Conservation (phyloP, 371 early-diverging fungal species). For the Mycotypha africana region DNA sequence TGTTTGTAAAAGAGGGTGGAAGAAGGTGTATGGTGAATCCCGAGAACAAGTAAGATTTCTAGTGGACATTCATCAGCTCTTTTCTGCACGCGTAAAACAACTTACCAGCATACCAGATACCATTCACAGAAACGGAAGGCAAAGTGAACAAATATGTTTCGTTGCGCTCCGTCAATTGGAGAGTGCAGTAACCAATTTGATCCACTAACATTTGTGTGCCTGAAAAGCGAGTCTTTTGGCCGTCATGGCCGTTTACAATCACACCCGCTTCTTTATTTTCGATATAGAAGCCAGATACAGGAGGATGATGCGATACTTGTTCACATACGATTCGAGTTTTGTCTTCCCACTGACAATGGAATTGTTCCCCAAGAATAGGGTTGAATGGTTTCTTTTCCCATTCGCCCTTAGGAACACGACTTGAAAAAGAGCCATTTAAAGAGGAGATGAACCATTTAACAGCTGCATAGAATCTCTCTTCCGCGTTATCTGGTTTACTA, state of each 20-base stretch:
- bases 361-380: slow-evolving; percentile 84
- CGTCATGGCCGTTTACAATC: slow-evolving; percentile 68
- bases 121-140: slow-evolving; percentile 73
- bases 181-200: slow-evolving; percentile 68
- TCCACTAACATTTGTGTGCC: slow-evolving; percentile 74
- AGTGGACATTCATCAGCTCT: too few species aligned
- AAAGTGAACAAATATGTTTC: slow-evolving; percentile 73
- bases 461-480: slow-evolving; percentile 69
- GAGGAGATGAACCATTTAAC: slow-evolving; percentile 77
- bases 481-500: slow-evolving; percentile 48
- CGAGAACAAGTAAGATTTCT: too few species aligned
- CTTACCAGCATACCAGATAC: slow-evolving; percentile 73
- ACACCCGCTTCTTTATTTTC: slow-evolving; percentile 69
- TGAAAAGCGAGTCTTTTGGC: slow-evolving; percentile 78
- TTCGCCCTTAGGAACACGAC: slow-evolving; percentile 63
- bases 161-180: slow-evolving; percentile 47
- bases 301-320: slow-evolving; percentile 80
- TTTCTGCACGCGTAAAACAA: slow-evolving; percentile 27
- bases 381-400: slow-evolving; percentile 87
- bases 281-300: slow-evolving; percentile 65
- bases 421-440: slow-evolving; percentile 66
- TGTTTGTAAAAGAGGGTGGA: too few species aligned
- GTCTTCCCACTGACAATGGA: slow-evolving; percentile 66
- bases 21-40: too few species aligned
- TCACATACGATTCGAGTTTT: slow-evolving; percentile 63